Conservation (phyloP, 345 rosid genomes). For the Eucalyptus polybractea region DNA sequence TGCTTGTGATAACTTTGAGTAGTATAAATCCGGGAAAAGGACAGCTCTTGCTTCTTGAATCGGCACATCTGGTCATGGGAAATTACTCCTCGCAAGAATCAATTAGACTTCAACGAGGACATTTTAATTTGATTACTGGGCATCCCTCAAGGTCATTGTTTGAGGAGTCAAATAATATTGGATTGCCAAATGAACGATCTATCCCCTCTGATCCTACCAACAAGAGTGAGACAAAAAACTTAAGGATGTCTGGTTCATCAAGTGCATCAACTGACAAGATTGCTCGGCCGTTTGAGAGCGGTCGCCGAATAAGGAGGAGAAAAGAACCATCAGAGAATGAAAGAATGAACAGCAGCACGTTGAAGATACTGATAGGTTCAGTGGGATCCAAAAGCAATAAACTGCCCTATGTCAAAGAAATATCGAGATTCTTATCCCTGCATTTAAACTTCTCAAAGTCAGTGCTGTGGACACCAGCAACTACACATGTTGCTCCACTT, state of each 20-base stretch:
- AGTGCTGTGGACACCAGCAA: slow-evolving; percentile 69
- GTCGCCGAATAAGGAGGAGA: not conserved
- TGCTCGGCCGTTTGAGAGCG: not conserved
- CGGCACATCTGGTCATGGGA: slow-evolving; percentile 35
- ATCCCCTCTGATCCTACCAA: not conserved
- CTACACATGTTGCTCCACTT: slow-evolving; percentile 76
- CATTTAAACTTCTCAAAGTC: slow-evolving; percentile 53
- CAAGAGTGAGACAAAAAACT: slow-evolving; percentile 1
- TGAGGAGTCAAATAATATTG: slow-evolving; percentile 11
- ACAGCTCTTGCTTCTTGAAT: slow-evolving; percentile 75
- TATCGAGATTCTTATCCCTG: slow-evolving; percentile 40
- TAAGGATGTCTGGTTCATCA: not conserved
- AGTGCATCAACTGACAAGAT: not conserved
- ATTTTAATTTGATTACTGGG: slow-evolving; percentile 1
- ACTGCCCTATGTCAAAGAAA: slow-evolving; percentile 57
- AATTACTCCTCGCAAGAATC: slow-evolving; percentile 4
- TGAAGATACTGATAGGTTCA: slow-evolving; percentile 80
- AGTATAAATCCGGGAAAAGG: slow-evolving; percentile 91
- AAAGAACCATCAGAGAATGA: slow-evolving; percentile 5
- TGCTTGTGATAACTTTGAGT: slow-evolving; percentile 83
- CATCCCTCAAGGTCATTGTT: slow-evolving; percentile 63
- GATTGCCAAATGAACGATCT: not conserved
- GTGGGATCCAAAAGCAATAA: slow-evolving; percentile 97
- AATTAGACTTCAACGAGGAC: not conserved
- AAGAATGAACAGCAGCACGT: slow-evolving; percentile 15